Evolutionary conservation across 768 basidiomycete genomes (phyloP).

Genomic region (Lactifluus echinatus): DNA sequence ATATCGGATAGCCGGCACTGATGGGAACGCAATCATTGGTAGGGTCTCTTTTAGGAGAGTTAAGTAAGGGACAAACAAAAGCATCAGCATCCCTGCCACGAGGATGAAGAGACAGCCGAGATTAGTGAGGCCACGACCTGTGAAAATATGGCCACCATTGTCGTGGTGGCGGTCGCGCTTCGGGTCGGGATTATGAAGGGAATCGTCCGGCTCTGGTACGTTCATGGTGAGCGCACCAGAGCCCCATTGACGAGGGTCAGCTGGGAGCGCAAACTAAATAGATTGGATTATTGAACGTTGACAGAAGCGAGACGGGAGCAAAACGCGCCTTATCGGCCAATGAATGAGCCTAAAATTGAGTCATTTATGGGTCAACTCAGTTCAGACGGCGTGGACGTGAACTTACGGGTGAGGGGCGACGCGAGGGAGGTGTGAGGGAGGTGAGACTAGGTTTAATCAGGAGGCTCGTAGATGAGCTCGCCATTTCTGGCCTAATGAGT

Average conservation of each 20-base stretch:
- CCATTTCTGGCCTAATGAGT: slow-evolving; percentile 5
- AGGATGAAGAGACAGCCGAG: slow-evolving; percentile 58
- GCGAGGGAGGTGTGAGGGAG: neutral
- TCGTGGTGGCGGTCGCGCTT: slow-evolving; percentile 46
- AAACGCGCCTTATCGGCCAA: slow-evolving; percentile 13
- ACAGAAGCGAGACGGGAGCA: neutral
- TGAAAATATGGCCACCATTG: slow-evolving; percentile 48
- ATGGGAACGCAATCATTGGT: neutral
- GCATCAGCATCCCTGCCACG: slow-evolving; percentile 35
- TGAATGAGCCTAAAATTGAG: slow-evolving; percentile 2
- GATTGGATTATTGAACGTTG: neutral
- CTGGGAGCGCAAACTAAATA: slow-evolving; percentile 31
- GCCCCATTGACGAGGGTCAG: slow-evolving; percentile 44
- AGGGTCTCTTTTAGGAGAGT: neutral
- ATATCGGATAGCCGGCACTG: slow-evolving; percentile 38
- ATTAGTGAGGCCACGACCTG: slow-evolving; percentile 54
- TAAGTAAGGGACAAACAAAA: slow-evolving; percentile 41
- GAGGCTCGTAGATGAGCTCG: slow-evolving; percentile 13
- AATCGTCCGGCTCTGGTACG: slow-evolving; percentile 50
- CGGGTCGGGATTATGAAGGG: slow-evolving; percentile 57
- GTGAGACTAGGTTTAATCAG: neutral
- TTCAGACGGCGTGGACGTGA: neutral
- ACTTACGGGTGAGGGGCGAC: neutral
- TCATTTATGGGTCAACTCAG: neutral
- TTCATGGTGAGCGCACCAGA: slow-evolving; percentile 35